These are phyloP conservation scores for Xerophyta viscosa DNA, from an alignment of 106 monocot genomes.

Conservation along the genomic window DNA sequence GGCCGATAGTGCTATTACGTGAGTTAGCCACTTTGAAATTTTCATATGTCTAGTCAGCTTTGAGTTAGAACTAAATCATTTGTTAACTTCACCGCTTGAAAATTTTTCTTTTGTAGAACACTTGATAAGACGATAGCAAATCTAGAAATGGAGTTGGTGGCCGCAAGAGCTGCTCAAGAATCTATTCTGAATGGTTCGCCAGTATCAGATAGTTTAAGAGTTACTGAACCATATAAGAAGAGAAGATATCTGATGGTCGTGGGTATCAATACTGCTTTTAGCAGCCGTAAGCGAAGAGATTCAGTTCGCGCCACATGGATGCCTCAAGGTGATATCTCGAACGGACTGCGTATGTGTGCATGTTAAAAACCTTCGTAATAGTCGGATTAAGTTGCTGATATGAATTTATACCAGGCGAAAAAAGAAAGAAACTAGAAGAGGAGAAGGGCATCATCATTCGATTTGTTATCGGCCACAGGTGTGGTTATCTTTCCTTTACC, in stretches of 20 bases:
- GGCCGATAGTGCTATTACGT: slow-evolving; percentile 22
- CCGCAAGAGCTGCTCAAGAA: slow-evolving; percentile 67
- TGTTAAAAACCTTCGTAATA: background rate
- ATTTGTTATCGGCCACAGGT: slow-evolving; percentile 88
- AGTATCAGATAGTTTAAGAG: slow-evolving; percentile 33
- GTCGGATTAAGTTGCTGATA: background rate
- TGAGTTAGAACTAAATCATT: background rate
- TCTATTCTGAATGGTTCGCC: slow-evolving; percentile 59
- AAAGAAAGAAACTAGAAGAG: slow-evolving; percentile 66
- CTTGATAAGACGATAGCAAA: slow-evolving; percentile 91
- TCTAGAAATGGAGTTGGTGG: slow-evolving; percentile 78
- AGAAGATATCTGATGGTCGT: slow-evolving; percentile 80
- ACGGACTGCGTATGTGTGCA: background rate
- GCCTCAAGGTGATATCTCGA: slow-evolving; percentile 75
- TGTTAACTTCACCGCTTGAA: background rate
- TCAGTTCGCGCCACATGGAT: slow-evolving; percentile 91
- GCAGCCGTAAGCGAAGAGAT: slow-evolving; percentile 92
- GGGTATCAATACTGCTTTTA: slow-evolving; percentile 95
- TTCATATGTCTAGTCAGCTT: background rate
- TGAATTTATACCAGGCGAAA: slow-evolving; percentile 38
- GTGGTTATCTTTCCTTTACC: no score
- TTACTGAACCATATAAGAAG: slow-evolving; percentile 15
- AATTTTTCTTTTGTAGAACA: slow-evolving; percentile 28
- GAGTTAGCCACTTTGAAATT: background rate
- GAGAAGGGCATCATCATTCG: slow-evolving; percentile 81